Evolutionary conservation across 805 yeast species (phyloP).

Genomic region (Myxozyma mucilagina): DNA sequence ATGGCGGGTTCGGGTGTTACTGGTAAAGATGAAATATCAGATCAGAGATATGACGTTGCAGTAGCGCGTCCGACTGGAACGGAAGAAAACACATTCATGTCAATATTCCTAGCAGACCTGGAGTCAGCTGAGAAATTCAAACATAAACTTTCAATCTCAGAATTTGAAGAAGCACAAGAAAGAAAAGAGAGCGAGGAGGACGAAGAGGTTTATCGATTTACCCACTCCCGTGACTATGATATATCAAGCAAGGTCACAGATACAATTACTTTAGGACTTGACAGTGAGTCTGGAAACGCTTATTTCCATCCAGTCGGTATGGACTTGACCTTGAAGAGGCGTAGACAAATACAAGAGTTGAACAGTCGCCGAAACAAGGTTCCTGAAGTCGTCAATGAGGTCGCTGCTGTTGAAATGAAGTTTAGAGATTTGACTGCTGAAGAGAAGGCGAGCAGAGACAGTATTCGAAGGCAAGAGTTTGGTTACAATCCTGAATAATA

Average conservation of each 20-base stretch:
- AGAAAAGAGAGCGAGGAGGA: slow-evolving; percentile 48
- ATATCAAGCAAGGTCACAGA: slow-evolving; percentile 58
- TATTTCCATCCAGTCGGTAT: slow-evolving; percentile 77
- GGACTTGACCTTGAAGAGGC: slow-evolving; percentile 77
- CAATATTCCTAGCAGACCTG: slow-evolving; percentile 57
- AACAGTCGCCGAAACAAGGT: slow-evolving; percentile 40
- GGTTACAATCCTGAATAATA: slow-evolving; percentile 18
- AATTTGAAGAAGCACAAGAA: slow-evolving; percentile 34
- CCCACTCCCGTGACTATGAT: slow-evolving; percentile 77
- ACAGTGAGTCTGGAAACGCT: slow-evolving; percentile 55
- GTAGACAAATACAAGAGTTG: slow-evolving; percentile 64
- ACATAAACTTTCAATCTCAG: slow-evolving; percentile 13
- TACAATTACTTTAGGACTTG: slow-evolving; percentile 69
- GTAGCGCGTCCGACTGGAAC: slow-evolving; percentile 72
- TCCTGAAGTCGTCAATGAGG: slow-evolving; percentile 55
- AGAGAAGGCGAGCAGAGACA: slow-evolving; percentile 69
- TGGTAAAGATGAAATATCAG: slow-evolving; percentile 36
- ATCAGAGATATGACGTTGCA: slow-evolving; percentile 43
- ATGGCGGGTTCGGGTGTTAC: slow-evolving; percentile 51
- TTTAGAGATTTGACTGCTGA: slow-evolving; percentile 72
- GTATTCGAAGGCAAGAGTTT: slow-evolving; percentile 51
- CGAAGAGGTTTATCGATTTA: slow-evolving; percentile 55
- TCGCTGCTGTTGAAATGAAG: slow-evolving; percentile 61
- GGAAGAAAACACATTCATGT: slow-evolving; percentile 74
- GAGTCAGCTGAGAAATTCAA: slow-evolving; percentile 43